Percentiles rank a stretch among this genome's conserved stretches.
phyloP scores from a whole-genome alignment of 106 monocot genomes.

The Phalaenopsis aphrodite region DNA sequence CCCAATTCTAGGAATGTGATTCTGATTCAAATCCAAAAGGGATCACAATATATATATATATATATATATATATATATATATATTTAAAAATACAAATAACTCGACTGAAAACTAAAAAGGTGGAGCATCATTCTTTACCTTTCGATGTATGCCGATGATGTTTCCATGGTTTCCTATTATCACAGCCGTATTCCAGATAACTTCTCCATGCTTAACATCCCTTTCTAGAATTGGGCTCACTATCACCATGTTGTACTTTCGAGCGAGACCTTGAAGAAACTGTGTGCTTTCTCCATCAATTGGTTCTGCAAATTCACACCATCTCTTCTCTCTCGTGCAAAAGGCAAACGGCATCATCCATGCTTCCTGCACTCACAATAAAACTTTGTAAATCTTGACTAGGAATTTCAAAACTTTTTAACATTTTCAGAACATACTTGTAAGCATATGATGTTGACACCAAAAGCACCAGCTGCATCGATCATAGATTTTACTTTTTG shows the following conservation, averaged over 20 bases:
- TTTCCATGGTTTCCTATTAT: conserved; percentile 94
- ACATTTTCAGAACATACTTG: conserved; percentile 38
- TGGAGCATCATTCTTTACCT: conserved; percentile 33
- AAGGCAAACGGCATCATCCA: conserved; percentile 99
- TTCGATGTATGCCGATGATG: conserved; percentile 85
- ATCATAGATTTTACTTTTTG: conserved; percentile 72
- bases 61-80: no score
- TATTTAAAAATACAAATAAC: not conserved
- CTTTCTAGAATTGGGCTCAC: conserved; percentile 89
- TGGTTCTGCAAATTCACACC: conserved; percentile 98
- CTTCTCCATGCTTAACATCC: conserved; percentile 86
- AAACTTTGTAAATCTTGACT: not conserved
- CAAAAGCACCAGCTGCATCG: conserved; percentile 83
- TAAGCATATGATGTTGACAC: conserved; percentile 87
- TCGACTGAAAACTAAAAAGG: not conserved
- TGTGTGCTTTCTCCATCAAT: conserved; percentile 73
- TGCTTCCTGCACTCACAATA: conserved; percentile 49
- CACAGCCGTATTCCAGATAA: conserved; percentile 88
- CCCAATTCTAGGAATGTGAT: conserved; percentile 97
- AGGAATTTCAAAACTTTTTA: not conserved
- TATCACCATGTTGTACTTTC: conserved; percentile 91
- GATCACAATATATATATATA: not conserved
- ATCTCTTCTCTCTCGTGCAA: conserved; percentile 86
- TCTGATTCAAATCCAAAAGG: conserved; percentile 32
- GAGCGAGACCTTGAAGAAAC: conserved; percentile 78